Conservation (phyloP, 2,329 filamentous ascomycete species). For the Nectriaceae sp. region DNA sequence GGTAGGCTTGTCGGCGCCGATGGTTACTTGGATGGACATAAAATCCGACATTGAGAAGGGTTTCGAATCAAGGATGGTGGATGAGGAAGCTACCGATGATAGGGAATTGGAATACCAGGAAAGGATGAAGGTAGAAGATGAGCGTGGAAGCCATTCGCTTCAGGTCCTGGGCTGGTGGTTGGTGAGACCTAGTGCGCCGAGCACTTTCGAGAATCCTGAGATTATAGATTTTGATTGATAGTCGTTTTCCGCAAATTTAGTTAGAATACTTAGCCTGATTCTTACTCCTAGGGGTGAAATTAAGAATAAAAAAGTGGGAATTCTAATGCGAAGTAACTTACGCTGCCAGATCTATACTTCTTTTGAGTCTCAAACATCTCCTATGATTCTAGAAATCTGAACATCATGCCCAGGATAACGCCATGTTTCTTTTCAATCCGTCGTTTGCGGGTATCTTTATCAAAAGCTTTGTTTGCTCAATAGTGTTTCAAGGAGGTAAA, state of each 20-base stretch:
- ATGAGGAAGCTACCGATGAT: not conserved
- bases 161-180: slow-evolving; percentile 23
- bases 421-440: too few species aligned
- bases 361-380: too few species aligned
- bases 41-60: slow-evolving; percentile 19
- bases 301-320: too few species aligned
- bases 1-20: slow-evolving; percentile 1
- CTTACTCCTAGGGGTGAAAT: too few species aligned
- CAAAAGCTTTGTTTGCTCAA: too few species aligned
- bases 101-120: not conserved
- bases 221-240: slow-evolving; percentile 15
- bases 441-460: too few species aligned
- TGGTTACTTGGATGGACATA: slow-evolving; percentile 19
- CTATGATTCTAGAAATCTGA: too few species aligned
- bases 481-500: too few species aligned
- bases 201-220: slow-evolving; percentile 12
- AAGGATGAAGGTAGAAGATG: slow-evolving; percentile 1
- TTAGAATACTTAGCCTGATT: too few species aligned
- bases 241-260: not conserved
- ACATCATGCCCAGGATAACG: too few species aligned
- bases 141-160: slow-evolving; percentile 7
- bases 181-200: slow-evolving; percentile 17
- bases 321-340: too few species aligned
- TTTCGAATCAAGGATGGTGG: slow-evolving; percentile 2
- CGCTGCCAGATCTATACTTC: too few species aligned